Base-by-base conservation (phyloP, 75 land plant genomes). In the Pinus tabuliformis region DNA sequence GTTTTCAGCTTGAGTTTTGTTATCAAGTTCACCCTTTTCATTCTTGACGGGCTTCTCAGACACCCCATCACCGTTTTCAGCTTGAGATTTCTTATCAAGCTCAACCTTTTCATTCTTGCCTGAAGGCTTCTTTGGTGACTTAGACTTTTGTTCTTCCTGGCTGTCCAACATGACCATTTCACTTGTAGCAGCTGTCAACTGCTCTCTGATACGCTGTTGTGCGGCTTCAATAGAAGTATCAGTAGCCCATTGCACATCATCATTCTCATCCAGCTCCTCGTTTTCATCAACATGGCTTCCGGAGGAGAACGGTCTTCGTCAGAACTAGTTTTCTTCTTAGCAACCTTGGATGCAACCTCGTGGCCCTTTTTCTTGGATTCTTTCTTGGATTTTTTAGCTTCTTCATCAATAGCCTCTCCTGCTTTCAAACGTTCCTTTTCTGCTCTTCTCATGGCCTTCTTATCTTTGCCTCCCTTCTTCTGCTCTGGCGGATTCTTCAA, bases 401-500 rank as follows among this genome's bases (percentile, higher is more conserved):
- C 97, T 79, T 96, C 99, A 86, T 97, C 99, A 12, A 85, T 91
- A 26, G 88, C 91, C 73, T 94, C 99, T 5, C 99, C 99, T 79
- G 95, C 99, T 84, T 94, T 94, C 20, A 96, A 80, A 2, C 99
- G 84, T 81, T 96, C 99, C 81, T 96, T 96, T 81, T 97, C 99
- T 22, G 99, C 99, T 66, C 92, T 83, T 74, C 99, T 84, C 93
- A 94, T 60, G 30, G 85, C 91, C 79, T 94, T 92, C 87, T 96
- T 95, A 71, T 94, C 92, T 73, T 90, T 92, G 20, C 89, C 80
- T 49, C 83, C 78, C 76, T 96, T 96, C 87, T 96, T 96, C 78
- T 82, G 89, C 78, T 92, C 99, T 3, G 99, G 99, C n/a, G 99
- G 99, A 58, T 96, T 96, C 89, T 96, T 96, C 74, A 96, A 70